phyloP scores from a whole-genome alignment of 1,284 basidiomycete genomes.

The Rhodotorula sp. region DNA sequence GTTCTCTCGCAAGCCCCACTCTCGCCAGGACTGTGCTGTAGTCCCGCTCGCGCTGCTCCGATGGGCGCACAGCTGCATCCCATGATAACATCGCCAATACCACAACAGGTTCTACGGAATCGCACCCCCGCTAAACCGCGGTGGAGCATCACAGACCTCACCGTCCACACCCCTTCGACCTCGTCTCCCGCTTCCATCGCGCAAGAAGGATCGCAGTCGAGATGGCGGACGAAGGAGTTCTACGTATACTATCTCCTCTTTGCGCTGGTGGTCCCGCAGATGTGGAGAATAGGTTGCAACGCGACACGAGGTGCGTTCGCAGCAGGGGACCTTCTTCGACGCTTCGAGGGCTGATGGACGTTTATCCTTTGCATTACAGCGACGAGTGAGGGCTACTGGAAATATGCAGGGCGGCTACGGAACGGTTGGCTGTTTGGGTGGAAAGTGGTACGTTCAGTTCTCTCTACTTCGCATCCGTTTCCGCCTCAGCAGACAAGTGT shows the following conservation, averaged over 20 bases:
- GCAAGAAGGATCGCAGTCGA: neutral
- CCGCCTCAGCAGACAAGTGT: too few relatives aligned
- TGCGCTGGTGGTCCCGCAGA: conserved; percentile 64
- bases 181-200: neutral
- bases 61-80: too few relatives aligned
- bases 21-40: too few relatives aligned
- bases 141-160: conserved; percentile 18
- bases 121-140: neutral
- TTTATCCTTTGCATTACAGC: neutral
- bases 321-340: neutral
- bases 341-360: neutral
- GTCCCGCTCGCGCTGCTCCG: too few relatives aligned
- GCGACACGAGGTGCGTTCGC: conserved; percentile 66
- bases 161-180: conserved; percentile 24
- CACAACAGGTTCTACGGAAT: neutral
- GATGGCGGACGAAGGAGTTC: conserved; percentile 85
- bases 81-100: conserved; percentile 2
- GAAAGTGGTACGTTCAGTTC: conserved; percentile 48
- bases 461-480: too few relatives aligned
- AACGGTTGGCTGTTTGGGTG: conserved; percentile 55
- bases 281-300: conserved; percentile 75
- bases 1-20: too few relatives aligned
- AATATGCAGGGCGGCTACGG: conserved; percentile 55
- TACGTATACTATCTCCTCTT: conserved; percentile 69
- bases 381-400: conserved; percentile 9